phyloP scores from a whole-genome alignment of 2,329 filamentous ascomycete species.

The Nemania diffusa region DNA sequence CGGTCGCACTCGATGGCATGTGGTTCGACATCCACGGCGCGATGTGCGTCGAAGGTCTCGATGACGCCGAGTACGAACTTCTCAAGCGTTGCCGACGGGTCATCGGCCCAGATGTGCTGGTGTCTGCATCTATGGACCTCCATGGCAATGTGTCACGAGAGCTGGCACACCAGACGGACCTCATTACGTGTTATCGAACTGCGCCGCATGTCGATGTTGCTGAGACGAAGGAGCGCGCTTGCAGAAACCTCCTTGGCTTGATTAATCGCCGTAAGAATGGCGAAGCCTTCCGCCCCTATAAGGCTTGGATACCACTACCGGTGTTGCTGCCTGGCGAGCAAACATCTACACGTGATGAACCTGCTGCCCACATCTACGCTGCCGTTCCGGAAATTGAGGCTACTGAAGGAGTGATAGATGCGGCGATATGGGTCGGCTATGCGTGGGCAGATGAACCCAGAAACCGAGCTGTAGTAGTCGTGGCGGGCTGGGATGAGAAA shows the following conservation, averaged over 20 bases:
- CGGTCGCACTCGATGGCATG: conserved; percentile 56
- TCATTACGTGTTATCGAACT: conserved; percentile 64
- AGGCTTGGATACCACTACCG: conserved; percentile 64
- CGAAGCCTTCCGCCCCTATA: conserved; percentile 53
- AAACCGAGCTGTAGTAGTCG: conserved; percentile 61
- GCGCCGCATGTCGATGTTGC: conserved; percentile 62
- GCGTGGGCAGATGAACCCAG: conserved; percentile 66
- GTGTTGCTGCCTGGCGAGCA: conserved; percentile 65
- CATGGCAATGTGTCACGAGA: conserved; percentile 64
- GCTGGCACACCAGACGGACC: conserved; percentile 60
- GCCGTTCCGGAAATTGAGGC: conserved; percentile 58
- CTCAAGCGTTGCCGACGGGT: conserved; percentile 57
- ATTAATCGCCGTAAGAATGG: conserved; percentile 45
- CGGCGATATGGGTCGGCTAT: conserved; percentile 66
- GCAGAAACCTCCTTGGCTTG: conserved; percentile 58
- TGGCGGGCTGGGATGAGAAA: conserved; percentile 60
- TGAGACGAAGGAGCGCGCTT: conserved; percentile 63
- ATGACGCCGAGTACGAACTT: conserved; percentile 61
- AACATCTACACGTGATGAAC: conserved; percentile 64
- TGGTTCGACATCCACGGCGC: conserved; percentile 68
- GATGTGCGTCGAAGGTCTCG: conserved; percentile 62
- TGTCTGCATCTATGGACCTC: conserved; percentile 66
- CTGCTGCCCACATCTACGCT: conserved; percentile 61
- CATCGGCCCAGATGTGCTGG: conserved; percentile 57
- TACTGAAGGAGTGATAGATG: conserved; percentile 57